Percentiles rank a stretch among this genome's conserved stretches.
phyloP scores from a whole-genome alignment of 1,139 yeast species.

The Eremothecium cymbalariae region DNA sequence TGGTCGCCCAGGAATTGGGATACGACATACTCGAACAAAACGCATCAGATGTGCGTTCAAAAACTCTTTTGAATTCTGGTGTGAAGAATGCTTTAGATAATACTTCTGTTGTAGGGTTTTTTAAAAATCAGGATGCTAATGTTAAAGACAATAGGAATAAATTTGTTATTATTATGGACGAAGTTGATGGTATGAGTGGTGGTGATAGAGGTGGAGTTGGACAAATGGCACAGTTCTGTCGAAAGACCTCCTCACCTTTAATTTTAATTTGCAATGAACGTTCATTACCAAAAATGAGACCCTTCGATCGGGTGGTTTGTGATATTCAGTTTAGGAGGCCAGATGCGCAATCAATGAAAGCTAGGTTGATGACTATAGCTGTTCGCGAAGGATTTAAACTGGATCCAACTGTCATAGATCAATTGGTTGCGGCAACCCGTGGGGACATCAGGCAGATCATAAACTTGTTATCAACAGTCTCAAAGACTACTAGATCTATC shows the following conservation, averaged over 20 bases:
- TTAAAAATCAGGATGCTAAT: conserved; percentile 37
- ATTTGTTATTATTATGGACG: conserved; percentile 91
- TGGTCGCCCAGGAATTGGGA: conserved; percentile 59
- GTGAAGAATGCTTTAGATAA: conserved; percentile 69
- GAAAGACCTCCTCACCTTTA: conserved; percentile 79
- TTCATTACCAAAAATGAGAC: conserved; percentile 88
- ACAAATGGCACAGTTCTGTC: conserved; percentile 80
- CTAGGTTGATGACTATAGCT: conserved; percentile 88
- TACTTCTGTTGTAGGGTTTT: conserved; percentile 75
- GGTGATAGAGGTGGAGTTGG: conserved; percentile 99
- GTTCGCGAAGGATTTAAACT: conserved; percentile 72
- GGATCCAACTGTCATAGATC: conserved; percentile 75
- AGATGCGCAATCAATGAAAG: conserved; percentile 66
- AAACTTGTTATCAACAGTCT: conserved; percentile 76
- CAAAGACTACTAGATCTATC: conserved; percentile 58
- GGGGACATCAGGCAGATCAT: conserved; percentile 94
- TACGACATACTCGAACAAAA: conserved; percentile 68
- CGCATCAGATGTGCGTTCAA: conserved; percentile 86
- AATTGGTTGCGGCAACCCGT: conserved; percentile 74
- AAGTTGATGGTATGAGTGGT: conserved; percentile 98
- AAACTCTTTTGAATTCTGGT: conserved; percentile 57
- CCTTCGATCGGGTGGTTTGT: conserved; percentile 78
- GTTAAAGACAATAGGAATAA: conserved; percentile 37
- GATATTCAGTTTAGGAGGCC: conserved; percentile 89
- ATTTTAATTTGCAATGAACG: conserved; percentile 92